Evolutionary conservation across 106 monocot species (phyloP).

Genomic region (Cymbidium sinense): DNA sequence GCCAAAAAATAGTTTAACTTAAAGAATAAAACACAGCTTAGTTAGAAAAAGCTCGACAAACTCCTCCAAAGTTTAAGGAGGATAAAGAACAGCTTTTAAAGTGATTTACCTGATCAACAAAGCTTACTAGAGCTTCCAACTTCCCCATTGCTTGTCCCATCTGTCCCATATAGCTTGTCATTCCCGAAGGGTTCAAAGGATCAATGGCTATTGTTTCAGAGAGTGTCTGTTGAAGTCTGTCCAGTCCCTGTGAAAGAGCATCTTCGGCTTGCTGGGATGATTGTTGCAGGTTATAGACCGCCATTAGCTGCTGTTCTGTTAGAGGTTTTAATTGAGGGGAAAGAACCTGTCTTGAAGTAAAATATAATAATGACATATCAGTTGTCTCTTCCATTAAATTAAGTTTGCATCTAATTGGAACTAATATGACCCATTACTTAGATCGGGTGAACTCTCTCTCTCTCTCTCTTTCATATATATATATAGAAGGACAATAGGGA

Average conservation of each 20-base stretch:
- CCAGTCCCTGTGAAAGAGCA: constrained; percentile 78
- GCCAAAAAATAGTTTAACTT: too few species aligned
- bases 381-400: background rate
- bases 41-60: too few species aligned
- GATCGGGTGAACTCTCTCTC: too few species aligned
- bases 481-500: too few species aligned
- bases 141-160: constrained; percentile 62
- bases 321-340: constrained; percentile 57
- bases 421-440: background rate
- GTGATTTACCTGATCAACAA: constrained; percentile 56
- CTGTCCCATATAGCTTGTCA: constrained; percentile 54
- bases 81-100: too few species aligned
- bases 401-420: background rate
- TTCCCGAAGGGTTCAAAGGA: constrained; percentile 30
- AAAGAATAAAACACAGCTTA: too few species aligned
- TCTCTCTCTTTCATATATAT: too few species aligned
- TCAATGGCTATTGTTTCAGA: constrained; percentile 47
- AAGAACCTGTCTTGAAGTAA: constrained; percentile 37
- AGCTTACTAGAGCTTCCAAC: constrained; percentile 51
- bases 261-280: constrained; percentile 83
- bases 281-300: constrained; percentile 45
- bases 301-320: constrained; percentile 52
- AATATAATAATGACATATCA: background rate
- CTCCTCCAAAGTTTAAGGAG: too few species aligned
- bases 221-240: constrained; percentile 75